Evolutionary conservation across 2,329 filamentous ascomycete species (phyloP), one percentile per base, ranked within the genome.

Genomic region (Colletotrichum abscissum): DNA sequence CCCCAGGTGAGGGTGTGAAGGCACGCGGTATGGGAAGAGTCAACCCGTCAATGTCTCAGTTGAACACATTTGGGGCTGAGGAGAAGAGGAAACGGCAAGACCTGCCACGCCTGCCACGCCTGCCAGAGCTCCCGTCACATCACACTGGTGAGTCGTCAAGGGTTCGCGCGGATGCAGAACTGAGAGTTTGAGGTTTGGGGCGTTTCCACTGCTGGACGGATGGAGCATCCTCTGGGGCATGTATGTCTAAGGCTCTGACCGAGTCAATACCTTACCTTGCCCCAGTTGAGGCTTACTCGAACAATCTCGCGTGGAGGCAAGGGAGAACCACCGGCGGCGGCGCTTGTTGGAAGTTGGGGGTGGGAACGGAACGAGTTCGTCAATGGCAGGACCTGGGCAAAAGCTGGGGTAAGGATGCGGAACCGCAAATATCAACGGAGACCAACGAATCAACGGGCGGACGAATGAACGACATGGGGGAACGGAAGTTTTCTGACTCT

Each of bases 11-110:
- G 35, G 63, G 28, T 56, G 52, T 56, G 49, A 24, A 33, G 22
- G 22, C 52, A 26, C 38, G 35, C 63, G 42, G 49, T 56, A 46
- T 46, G 22, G 24, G 65, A 42, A 60, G 16, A 63, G 49, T 59
- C 33, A 63, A 63, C 49, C 69, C 67, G 58, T 59, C 58, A 69
- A 30, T 26, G 58, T 63, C 65, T 63, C 58, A 46, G 30, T 30
- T 33, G 6, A 24, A 33, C 24, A 19, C 16, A 49, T 49, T 49
- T 14, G 35, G 42, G 19, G 26, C 1, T 5, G n/a, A 12, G 19
- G 60, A 19, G 12, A 12, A 16, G 19, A 33, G 26, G 42, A 49
- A 49, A 49, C 6, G 7, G 19, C 16, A 19, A 49, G 42, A 49
- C 42, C 42, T 49, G 42, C 22, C 65, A 68, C 38, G 38, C 38